Conservation (phyloP, 306 rosid species). For the Astragalus membranaceus region DNA sequence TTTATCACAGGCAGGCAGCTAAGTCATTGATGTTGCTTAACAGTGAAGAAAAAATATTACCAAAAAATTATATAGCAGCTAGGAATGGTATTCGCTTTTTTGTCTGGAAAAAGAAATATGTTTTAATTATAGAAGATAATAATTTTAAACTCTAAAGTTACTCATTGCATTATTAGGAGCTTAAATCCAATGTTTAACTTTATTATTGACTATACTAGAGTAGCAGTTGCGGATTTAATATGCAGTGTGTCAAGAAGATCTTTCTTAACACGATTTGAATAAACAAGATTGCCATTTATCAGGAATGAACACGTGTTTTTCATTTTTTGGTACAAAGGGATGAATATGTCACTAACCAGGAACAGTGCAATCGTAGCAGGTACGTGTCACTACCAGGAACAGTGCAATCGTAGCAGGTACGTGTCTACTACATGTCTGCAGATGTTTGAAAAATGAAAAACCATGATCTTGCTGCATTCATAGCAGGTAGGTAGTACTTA, state of each 20-base stretch:
- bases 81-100: neutral
- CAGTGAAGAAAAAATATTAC: neutral
- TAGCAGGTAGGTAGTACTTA: too few species aligned
- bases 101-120: neutral
- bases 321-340: neutral
- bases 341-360: neutral
- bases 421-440: too few species aligned
- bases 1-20: neutral
- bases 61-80: neutral
- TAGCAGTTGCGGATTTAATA: neutral
- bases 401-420: too few species aligned
- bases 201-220: neutral
- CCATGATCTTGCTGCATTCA: too few species aligned
- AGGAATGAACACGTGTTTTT: conserved; percentile 6
- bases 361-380: neutral
- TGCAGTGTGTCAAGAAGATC: neutral
- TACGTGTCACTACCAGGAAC: too few species aligned
- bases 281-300: neutral
- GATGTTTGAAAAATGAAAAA: too few species aligned
- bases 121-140: too few species aligned
- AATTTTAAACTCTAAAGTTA: neutral
- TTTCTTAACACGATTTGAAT: neutral
- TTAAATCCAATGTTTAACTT: neutral
- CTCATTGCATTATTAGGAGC: neutral
- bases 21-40: neutral